Percentiles rank a stretch among this genome's conserved stretches.
These are phyloP conservation scores for Copromyces sp. DNA, from an alignment of 495 filamentous ascomycete genomes.

Conservation along the genomic window DNA sequence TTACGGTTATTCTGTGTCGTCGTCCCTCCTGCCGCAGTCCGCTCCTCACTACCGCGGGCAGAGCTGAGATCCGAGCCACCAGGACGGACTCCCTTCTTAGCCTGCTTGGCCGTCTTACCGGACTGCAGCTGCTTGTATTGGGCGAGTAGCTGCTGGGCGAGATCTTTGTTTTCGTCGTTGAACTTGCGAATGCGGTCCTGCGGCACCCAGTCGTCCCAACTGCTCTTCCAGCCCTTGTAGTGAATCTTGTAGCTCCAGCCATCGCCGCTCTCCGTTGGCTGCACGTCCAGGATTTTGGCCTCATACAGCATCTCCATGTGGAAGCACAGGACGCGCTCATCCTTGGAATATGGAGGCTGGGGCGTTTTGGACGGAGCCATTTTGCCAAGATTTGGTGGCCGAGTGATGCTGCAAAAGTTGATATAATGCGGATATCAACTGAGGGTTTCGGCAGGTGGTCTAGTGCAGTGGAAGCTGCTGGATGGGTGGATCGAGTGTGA, in stretches of 20 bases:
- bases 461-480: background rate
- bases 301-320: slow-evolving; percentile 95
- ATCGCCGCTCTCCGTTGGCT: slow-evolving; percentile 57
- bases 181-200: slow-evolving; percentile 90
- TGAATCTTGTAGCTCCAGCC: slow-evolving; percentile 82
- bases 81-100: slow-evolving; percentile 48
- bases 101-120: slow-evolving; percentile 35
- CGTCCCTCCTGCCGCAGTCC: slow-evolving; percentile 51
- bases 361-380: slow-evolving; percentile 34
- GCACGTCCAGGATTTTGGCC: slow-evolving; percentile 81
- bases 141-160: slow-evolving; percentile 56
- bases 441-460: background rate
- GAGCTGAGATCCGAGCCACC: slow-evolving; percentile 67
- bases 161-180: slow-evolving; percentile 84
- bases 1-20: slow-evolving; percentile 49
- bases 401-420: background rate
- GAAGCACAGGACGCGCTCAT: slow-evolving; percentile 93
- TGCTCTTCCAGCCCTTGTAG: slow-evolving; percentile 99
- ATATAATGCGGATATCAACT: background rate
- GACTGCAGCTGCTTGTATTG: slow-evolving; percentile 40
- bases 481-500: background rate
- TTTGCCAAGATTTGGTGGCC: background rate
- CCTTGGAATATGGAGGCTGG: slow-evolving; percentile 60
- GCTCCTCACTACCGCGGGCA: slow-evolving; percentile 77
- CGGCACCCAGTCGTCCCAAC: slow-evolving; percentile 99